These are phyloP conservation scores for Microsporum canis DNA, from an alignment of 2,329 filamentous ascomycete genomes.

Conservation along the genomic window DNA sequence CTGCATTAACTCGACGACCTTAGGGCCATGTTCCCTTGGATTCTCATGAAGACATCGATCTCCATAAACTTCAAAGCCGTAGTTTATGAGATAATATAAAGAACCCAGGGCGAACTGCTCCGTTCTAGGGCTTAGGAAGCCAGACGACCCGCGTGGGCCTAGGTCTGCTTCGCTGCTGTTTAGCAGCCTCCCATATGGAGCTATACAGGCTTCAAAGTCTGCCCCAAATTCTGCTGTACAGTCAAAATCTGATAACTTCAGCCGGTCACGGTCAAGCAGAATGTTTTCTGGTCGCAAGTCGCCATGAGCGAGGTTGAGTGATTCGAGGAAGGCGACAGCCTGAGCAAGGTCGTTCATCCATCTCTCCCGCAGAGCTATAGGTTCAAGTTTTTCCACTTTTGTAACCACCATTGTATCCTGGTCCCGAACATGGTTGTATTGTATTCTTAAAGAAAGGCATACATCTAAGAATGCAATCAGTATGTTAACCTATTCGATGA, in stretches of 20 bases:
- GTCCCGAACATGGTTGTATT: not conserved
- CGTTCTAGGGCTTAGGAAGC: conserved; percentile 21
- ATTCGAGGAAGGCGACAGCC: conserved; percentile 25
- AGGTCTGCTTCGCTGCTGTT: conserved; percentile 1
- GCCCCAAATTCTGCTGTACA: conserved; percentile 20
- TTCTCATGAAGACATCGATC: conserved; percentile 20
- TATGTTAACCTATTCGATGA: not conserved
- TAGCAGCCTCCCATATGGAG: conserved; percentile 21
- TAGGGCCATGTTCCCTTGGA: conserved; percentile 17
- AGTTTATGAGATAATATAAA: conserved; percentile 25
- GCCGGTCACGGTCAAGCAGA: conserved; percentile 19
- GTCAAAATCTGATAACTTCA: conserved; percentile 24
- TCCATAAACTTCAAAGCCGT: conserved; percentile 23
- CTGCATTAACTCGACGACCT: conserved; percentile 1
- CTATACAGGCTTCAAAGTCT: conserved; percentile 17
- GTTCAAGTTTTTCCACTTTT: conserved; percentile 19
- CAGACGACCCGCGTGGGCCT: conserved; percentile 9
- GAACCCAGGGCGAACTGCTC: conserved; percentile 26
- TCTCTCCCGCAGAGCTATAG: conserved; percentile 18
- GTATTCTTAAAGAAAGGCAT: not conserved
- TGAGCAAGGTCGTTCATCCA: conserved; percentile 26
- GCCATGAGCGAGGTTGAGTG: conserved; percentile 23
- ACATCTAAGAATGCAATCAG: conserved; percentile 5
- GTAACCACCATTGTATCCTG: not conserved
- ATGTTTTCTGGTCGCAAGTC: conserved; percentile 25